These are phyloP conservation scores for Lasiodiplodia citricola DNA, from an alignment of 2,329 filamentous ascomycete species.

Conservation along the genomic window DNA sequence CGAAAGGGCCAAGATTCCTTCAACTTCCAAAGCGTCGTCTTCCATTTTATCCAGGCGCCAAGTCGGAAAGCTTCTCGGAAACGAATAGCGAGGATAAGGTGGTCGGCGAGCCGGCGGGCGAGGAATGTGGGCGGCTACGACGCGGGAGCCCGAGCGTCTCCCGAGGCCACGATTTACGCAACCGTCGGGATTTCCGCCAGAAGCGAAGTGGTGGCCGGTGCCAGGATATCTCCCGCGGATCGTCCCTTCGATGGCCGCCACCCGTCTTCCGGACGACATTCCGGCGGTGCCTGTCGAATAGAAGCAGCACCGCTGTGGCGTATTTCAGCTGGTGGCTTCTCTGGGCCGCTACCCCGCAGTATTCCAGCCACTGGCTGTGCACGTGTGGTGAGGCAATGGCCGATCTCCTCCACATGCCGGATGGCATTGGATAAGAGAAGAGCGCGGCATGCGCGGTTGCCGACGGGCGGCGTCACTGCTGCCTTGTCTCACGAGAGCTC, in stretches of 20 bases:
- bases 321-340: not conserved
- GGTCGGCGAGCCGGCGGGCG: not conserved
- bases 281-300: not conserved
- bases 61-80: conserved; percentile 11
- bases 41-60: not conserved
- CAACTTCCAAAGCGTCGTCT: not conserved
- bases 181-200: not conserved
- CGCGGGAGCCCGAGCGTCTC: not conserved
- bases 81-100: not conserved
- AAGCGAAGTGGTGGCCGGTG: not conserved
- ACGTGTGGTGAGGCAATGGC: not conserved
- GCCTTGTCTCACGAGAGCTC: conserved; percentile 10
- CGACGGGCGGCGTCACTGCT: not conserved
- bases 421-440: conserved; percentile 10
- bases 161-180: not conserved
- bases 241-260: not conserved
- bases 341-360: conserved; percentile 3
- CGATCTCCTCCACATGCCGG: conserved; percentile 14
- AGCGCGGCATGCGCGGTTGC: conserved; percentile 10
- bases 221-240: not conserved
- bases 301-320: not conserved
- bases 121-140: not conserved
- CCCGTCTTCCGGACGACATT: not conserved
- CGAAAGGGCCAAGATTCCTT: not conserved
- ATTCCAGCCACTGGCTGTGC: not conserved